Percentiles rank a stretch among this genome's conserved stretches.
These are phyloP conservation scores for Leccinum variicolor DNA, from an alignment of 768 basidiomycete genomes.

Conservation along the genomic window DNA sequence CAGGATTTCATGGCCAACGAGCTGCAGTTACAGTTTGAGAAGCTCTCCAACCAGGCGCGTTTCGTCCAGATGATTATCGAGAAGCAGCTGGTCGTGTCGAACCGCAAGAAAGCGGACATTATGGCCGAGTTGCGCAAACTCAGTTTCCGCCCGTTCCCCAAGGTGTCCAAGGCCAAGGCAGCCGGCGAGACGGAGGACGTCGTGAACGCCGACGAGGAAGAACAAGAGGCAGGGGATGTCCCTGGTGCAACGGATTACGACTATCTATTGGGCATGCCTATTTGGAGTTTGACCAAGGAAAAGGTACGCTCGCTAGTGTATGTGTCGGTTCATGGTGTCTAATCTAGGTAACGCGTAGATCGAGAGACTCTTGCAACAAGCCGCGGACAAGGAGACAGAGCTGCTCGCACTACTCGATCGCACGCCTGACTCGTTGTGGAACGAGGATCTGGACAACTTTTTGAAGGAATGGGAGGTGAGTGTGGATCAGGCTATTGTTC, in stretches of 20 bases:
- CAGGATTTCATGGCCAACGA: constrained; percentile 86
- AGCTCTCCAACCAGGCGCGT: constrained; percentile 89
- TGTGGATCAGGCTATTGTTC: constrained; percentile 8
- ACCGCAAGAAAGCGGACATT: constrained; percentile 86
- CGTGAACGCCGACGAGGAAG: constrained; percentile 49
- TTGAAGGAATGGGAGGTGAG: constrained; percentile 81
- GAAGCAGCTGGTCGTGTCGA: constrained; percentile 75
- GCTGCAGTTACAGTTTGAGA: constrained; percentile 77
- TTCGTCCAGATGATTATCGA: constrained; percentile 96
- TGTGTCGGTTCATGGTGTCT: not conserved
- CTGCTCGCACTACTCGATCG: constrained; percentile 73
- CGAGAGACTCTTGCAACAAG: constrained; percentile 76
- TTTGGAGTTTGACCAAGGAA: constrained; percentile 92
- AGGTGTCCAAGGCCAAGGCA: constrained; percentile 62
- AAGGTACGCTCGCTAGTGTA: constrained; percentile 48
- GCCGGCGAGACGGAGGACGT: constrained; percentile 62
- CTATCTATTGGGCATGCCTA: constrained; percentile 92
- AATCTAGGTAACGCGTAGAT: constrained; percentile 48
- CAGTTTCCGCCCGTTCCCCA: constrained; percentile 92
- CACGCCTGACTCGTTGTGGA: constrained; percentile 84
- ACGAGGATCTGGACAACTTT: constrained; percentile 82
- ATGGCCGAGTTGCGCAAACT: constrained; percentile 77
- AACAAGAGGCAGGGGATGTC: constrained; percentile 38
- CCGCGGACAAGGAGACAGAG: constrained; percentile 79
- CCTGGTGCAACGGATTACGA: constrained; percentile 71